Evolutionary conservation across 2,329 filamentous ascomycete species (phyloP).

Genomic region (Pseudocercospora crystallina): DNA sequence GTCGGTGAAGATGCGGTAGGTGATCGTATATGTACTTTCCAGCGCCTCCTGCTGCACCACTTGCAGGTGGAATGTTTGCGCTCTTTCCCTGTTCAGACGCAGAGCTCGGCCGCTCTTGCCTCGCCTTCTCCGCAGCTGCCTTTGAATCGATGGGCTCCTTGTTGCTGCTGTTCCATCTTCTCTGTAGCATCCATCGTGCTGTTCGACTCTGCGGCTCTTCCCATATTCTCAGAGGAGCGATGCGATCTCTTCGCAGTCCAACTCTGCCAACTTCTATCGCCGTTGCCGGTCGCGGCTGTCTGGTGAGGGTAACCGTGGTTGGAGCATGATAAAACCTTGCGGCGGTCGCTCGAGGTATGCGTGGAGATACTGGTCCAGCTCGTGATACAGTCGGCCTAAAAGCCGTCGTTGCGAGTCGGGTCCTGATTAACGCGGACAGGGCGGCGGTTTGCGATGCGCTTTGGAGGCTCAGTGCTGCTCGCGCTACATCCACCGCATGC

Average conservation of each 20-base stretch:
- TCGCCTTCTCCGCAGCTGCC: conserved; percentile 20
- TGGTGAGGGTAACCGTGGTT: conserved; percentile 17
- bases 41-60: conserved; percentile 12
- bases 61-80: conserved; percentile 22
- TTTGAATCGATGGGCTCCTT: conserved; percentile 9
- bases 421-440: conserved; percentile 9
- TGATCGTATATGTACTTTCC: conserved; percentile 53
- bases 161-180: conserved; percentile 23
- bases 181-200: conserved; percentile 15
- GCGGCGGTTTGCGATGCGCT: conserved; percentile 11
- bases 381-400: conserved; percentile 1
- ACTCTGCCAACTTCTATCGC: conserved; percentile 15
- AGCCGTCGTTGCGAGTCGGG: conserved; percentile 9
- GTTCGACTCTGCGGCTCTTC: conserved; percentile 8
- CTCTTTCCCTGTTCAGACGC: conserved; percentile 9
- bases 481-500: conserved; percentile 34
- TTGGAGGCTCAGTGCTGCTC: conserved; percentile 18
- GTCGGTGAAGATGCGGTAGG: conserved; percentile 70
- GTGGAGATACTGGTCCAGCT: conserved; percentile 3
- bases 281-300: conserved; percentile 24
- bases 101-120: conserved; percentile 15
- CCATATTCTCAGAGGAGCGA: conserved; percentile 9
- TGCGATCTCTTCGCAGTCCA: conserved; percentile 9
- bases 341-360: background rate
- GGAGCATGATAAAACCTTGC: conserved; percentile 20